Conservation (phyloP, 441 rosid species). For the Jatropha multifida region DNA sequence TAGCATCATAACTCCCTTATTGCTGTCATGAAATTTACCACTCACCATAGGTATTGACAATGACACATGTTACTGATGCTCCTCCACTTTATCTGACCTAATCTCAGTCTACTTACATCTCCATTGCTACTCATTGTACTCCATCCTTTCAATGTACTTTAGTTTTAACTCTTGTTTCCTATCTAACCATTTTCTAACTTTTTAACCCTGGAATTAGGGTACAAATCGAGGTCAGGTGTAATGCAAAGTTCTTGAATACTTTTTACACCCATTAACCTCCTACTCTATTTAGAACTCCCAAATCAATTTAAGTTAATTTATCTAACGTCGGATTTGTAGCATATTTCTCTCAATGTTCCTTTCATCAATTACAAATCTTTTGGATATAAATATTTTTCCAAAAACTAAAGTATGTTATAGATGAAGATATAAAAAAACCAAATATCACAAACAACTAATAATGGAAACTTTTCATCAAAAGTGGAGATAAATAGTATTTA, state of each 20-base stretch:
- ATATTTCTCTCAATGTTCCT: neutral
- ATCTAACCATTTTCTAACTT: no score
- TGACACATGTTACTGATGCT: neutral
- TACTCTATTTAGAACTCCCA: neutral
- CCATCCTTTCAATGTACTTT: neutral
- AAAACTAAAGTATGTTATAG: neutral
- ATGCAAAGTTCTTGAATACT: no score
- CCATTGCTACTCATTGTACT: neutral
- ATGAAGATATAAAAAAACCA: neutral
- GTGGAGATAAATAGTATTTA: neutral
- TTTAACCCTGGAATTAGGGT: neutral
- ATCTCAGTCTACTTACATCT: neutral
- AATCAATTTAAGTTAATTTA: neutral
- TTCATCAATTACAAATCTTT: neutral
- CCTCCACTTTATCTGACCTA: neutral
- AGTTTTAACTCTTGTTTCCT: no score
- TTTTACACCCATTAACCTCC: neutral
- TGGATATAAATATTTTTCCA: neutral
- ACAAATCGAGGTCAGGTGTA: neutral
- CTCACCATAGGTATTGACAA: neutral
- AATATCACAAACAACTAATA: neutral
- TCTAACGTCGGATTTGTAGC: neutral
- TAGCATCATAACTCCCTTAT: neutral
- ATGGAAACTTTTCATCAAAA: neutral
- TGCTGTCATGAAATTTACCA: neutral